Evolutionary conservation across 2,329 filamentous ascomycete species (phyloP).

Genomic region (Trichothecium sympodiale): DNA sequence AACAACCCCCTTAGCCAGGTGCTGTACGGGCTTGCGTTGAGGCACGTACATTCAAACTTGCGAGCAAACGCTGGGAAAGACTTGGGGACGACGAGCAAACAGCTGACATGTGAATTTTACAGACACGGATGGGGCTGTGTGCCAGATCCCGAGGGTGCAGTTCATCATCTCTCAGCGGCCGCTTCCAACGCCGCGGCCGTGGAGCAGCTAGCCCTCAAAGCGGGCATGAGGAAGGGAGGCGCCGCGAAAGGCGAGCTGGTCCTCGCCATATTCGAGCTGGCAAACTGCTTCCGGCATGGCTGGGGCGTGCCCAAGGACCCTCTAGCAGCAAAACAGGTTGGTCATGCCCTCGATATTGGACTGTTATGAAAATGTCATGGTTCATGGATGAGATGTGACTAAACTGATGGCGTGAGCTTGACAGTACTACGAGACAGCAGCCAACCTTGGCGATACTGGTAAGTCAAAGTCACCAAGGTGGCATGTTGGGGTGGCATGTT

Average conservation of each 20-base stretch:
- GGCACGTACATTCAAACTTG: constrained; percentile 37
- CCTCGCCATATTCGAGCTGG: constrained; percentile 90
- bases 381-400: constrained; percentile 17
- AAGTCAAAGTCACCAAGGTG: no score
- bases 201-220: constrained; percentile 73
- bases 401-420: not conserved
- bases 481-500: no score
- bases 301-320: constrained; percentile 87
- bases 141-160: constrained; percentile 59
- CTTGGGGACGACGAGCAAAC: not conserved
- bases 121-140: constrained; percentile 90
- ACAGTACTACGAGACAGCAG: constrained; percentile 93
- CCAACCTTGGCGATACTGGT: constrained; percentile 85
- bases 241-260: constrained; percentile 93
- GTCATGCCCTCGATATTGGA: constrained; percentile 11
- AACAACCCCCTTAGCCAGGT: constrained; percentile 96
- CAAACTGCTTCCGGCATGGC: constrained; percentile 84
- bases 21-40: constrained; percentile 81
- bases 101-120: constrained; percentile 4
- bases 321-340: constrained; percentile 64
- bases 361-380: not conserved
- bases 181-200: constrained; percentile 83
- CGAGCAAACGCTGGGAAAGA: not conserved
- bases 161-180: constrained; percentile 77
- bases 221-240: constrained; percentile 86